Evolutionary conservation across 2,329 filamentous ascomycete species (phyloP).

Genomic region (Fusarium concolor): DNA sequence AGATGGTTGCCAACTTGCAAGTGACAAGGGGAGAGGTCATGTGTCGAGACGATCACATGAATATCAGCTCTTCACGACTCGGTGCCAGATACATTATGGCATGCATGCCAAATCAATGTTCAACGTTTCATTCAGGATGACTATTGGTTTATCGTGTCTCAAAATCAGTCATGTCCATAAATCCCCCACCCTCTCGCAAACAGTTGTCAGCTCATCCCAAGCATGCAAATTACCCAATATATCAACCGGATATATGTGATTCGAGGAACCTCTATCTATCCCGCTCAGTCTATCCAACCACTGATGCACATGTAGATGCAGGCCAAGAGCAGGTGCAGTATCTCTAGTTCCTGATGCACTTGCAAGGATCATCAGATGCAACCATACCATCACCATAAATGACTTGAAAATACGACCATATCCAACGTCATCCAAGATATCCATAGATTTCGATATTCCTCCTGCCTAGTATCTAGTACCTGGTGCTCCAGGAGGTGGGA

Average conservation of each 20-base stretch:
- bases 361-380: conserved; percentile 2
- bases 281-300: conserved; percentile 11
- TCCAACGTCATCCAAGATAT: background rate
- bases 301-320: background rate
- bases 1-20: background rate
- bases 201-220: background rate
- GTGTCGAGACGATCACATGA: conserved; percentile 12
- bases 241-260: conserved; percentile 8
- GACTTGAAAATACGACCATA: background rate
- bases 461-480: conserved; percentile 11
- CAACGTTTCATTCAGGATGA: background rate
- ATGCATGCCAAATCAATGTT: background rate
- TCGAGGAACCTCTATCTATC: conserved; percentile 6
- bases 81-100: background rate
- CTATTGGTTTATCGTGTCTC: background rate
- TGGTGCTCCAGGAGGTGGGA: conserved; percentile 55
- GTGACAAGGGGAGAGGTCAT: conserved; percentile 9
- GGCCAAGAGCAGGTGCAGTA: background rate
- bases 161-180: background rate
- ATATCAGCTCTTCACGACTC: background rate
- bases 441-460: background rate
- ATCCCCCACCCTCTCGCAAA: background rate
- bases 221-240: background rate
- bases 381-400: too few species aligned
- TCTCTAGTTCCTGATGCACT: background rate